Evolutionary conservation across 2,329 filamentous ascomycete species (phyloP).

Genomic region (Exophiala calicioides): DNA sequence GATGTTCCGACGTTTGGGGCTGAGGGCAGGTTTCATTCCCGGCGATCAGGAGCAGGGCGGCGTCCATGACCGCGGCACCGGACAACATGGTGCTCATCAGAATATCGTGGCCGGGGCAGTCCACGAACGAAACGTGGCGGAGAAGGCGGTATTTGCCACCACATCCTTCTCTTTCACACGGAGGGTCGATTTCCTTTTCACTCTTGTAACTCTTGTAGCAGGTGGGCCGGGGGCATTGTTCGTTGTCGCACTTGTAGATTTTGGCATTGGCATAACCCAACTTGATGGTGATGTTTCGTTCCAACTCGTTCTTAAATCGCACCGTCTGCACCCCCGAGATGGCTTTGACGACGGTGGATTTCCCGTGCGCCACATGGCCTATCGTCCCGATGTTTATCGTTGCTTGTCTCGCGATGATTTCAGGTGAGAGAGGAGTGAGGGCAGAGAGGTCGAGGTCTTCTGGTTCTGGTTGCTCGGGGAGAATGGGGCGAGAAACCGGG

Average conservation of each 20-base stretch:
- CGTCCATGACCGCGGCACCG: slow-evolving; percentile 98
- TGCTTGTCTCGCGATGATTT: slow-evolving; percentile 96
- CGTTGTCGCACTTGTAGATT: slow-evolving; percentile 97
- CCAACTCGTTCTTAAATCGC: slow-evolving; percentile 98
- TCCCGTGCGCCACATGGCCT: slow-evolving; percentile 97
- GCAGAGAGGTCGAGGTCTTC: slow-evolving; percentile 79
- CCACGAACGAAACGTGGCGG: slow-evolving; percentile 96
- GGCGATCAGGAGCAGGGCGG: slow-evolving; percentile 90
- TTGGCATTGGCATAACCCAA: slow-evolving; percentile 99
- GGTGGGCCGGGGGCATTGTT: slow-evolving; percentile 84
- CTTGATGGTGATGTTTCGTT: slow-evolving; percentile 99
- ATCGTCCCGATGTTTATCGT: slow-evolving; percentile 99
- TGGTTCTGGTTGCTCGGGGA: slow-evolving; percentile 91
- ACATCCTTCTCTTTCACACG: slow-evolving; percentile 92
- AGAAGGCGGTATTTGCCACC: slow-evolving; percentile 81
- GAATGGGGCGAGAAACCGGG: slow-evolving; percentile 61
- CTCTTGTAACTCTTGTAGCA: slow-evolving; percentile 98
- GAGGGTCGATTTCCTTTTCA: slow-evolving; percentile 96
- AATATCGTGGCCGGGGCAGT: slow-evolving; percentile 99
- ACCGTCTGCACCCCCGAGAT: slow-evolving; percentile 99
- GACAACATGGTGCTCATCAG: slow-evolving; percentile 99
- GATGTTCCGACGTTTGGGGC: slow-evolving; percentile 96
- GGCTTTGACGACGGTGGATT: slow-evolving; percentile 97
- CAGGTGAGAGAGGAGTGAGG: slow-evolving; percentile 83
- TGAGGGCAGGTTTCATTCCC: slow-evolving; percentile 98